Conservation (phyloP, 208 protist genomes). For the Leishmania tropica region DNA sequence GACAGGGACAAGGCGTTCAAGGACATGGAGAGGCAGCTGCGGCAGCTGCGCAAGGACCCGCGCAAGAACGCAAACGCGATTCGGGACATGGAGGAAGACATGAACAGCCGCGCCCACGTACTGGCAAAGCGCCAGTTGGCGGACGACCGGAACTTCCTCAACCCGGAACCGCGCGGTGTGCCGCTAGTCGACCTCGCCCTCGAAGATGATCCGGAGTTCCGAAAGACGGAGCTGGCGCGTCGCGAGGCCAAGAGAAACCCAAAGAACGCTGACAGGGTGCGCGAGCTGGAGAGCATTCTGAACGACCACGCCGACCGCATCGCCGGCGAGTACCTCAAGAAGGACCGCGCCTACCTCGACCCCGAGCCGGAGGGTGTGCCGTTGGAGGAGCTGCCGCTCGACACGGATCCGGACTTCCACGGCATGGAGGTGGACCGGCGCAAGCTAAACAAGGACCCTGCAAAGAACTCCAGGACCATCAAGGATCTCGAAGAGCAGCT, state of each 20-base stretch:
- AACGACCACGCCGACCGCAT: constrained; percentile 65
- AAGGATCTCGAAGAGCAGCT: constrained; percentile 36
- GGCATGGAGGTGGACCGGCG: constrained; percentile 61
- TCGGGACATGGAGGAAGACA: constrained; percentile 52
- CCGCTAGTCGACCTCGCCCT: constrained; percentile 64
- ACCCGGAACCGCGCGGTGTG: constrained; percentile 74
- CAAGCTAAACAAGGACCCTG: constrained; percentile 44
- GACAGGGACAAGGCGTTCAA: constrained; percentile 60
- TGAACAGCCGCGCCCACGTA: constrained; percentile 55
- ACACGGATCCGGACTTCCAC: constrained; percentile 69
- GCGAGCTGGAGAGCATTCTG: constrained; percentile 56
- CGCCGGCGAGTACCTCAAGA: constrained; percentile 62
- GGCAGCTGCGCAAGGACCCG: constrained; percentile 50
- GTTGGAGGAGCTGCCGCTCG: constrained; percentile 60
- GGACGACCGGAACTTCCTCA: constrained; percentile 64
- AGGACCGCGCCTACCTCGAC: constrained; percentile 80
- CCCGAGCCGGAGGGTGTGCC: constrained; percentile 71
- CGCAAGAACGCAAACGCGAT: constrained; percentile 44
- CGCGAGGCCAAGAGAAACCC: constrained; percentile 58
- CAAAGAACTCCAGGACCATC: constrained; percentile 38
- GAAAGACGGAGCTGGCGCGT: constrained; percentile 47
- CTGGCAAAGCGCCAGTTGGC: constrained; percentile 54
- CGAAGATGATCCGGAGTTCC: constrained; percentile 63
- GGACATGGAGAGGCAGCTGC: constrained; percentile 55
- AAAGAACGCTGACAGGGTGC: constrained; percentile 29